These are phyloP conservation scores for Lachnellula suecica DNA, from an alignment of 2,329 filamentous ascomycete species.

Conservation along the genomic window DNA sequence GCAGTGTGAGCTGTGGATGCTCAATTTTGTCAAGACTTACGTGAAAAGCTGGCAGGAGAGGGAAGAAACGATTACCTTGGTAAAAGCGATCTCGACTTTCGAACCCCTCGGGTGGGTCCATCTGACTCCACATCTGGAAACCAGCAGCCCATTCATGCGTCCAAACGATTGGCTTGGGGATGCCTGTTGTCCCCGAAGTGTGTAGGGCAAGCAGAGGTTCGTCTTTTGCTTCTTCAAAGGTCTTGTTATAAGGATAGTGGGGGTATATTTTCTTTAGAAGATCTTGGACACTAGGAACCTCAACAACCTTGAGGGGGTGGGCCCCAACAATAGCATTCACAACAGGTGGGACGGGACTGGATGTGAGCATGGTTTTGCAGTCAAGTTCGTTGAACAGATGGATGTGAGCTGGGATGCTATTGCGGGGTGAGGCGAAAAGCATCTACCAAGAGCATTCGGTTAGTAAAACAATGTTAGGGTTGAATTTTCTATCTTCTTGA, in stretches of 20 bases:
- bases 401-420: conserved; percentile 2
- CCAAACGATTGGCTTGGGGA: conserved; percentile 39
- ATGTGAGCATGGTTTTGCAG: conserved; percentile 1
- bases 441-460: neutral
- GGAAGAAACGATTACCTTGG: neutral
- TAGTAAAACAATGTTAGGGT: neutral
- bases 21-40: conserved; percentile 1
- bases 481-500: neutral
- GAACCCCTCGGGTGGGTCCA: conserved; percentile 36
- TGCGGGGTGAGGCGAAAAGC: conserved; percentile 3
- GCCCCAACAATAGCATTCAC: neutral
- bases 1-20: neutral
- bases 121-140: conserved; percentile 18
- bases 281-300: conserved; percentile 6
- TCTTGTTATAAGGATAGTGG: conserved; percentile 32
- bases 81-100: neutral
- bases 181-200: conserved; percentile 42
- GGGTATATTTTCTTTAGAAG: neutral
- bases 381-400: conserved; percentile 2
- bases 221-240: conserved; percentile 33
- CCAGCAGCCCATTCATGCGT: conserved; percentile 32
- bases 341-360: neutral
- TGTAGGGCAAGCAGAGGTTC: conserved; percentile 41
- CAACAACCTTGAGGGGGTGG: neutral
- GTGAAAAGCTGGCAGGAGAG: conserved; percentile 3